These are phyloP conservation scores for Ehretia macrophylla DNA, from an alignment of 257 asterid genomes.

Conservation along the genomic window DNA sequence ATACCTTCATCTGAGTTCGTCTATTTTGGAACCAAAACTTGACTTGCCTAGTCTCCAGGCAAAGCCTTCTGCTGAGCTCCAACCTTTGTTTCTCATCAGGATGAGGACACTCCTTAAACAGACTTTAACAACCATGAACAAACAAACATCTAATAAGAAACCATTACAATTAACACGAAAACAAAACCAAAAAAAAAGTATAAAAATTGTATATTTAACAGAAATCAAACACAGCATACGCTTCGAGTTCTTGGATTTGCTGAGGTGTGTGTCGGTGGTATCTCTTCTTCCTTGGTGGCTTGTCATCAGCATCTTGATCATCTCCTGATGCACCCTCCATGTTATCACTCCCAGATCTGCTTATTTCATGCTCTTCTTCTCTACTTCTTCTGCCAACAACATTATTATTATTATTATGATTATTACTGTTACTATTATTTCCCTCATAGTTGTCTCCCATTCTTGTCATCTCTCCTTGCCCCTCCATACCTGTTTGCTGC, in stretches of 20 bases:
- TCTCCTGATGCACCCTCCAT: constrained; percentile 88
- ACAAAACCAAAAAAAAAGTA: background rate
- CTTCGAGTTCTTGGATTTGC: constrained; percentile 94
- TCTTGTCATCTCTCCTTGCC: constrained; percentile 56
- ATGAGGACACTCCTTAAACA: constrained; percentile 97
- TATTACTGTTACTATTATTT: constrained; percentile 19
- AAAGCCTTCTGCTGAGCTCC: constrained; percentile 84
- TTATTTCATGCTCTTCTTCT: constrained; percentile 73
- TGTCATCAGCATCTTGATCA: constrained; percentile 66
- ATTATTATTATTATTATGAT: constrained; percentile 16
- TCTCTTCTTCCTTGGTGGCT: constrained; percentile 81
- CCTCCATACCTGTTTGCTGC: constrained; percentile 83
- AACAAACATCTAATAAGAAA: background rate
- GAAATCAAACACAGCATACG: constrained; percentile 33
- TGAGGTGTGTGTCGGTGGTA: constrained; percentile 99
- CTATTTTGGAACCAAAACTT: constrained; percentile 96
- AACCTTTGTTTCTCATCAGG: constrained; percentile 93
- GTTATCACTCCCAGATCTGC: constrained; percentile 98
- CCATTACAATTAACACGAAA: background rate
- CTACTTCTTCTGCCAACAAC: constrained; percentile 57
- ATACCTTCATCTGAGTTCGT: constrained; percentile 95
- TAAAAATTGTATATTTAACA: background rate
- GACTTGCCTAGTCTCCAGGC: constrained; percentile 77
- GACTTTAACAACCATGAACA: constrained; percentile 23
- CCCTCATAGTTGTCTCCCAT: constrained; percentile 47